Percentiles rank a stretch among this genome's conserved stretches.
These are phyloP conservation scores for Heterobasidion annosum DNA, from an alignment of 1,284 basidiomycete genomes.

Conservation along the genomic window DNA sequence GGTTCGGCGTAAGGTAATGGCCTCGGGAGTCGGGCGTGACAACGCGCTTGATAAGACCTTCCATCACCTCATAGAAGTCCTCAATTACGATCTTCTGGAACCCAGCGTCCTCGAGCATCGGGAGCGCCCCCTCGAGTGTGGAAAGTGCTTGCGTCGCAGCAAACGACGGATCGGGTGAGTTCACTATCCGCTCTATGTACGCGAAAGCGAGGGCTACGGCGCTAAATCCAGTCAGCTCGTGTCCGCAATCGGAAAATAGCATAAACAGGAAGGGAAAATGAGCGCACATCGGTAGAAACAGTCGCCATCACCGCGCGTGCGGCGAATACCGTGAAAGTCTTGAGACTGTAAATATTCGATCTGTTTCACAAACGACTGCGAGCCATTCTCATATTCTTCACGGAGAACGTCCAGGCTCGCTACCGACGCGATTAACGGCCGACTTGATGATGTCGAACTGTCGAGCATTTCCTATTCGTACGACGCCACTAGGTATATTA, in stretches of 20 bases:
- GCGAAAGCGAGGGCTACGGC: slow-evolving; percentile 45
- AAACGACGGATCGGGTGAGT: slow-evolving; percentile 28
- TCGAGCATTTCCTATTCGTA: slow-evolving; percentile 8
- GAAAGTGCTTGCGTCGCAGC: slow-evolving; percentile 46
- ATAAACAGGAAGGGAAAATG: not conserved
- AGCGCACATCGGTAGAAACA: slow-evolving; percentile 53
- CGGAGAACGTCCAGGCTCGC: slow-evolving; percentile 12
- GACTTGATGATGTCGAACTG: slow-evolving; percentile 3
- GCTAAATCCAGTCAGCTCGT: slow-evolving; percentile 5
- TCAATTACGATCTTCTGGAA: slow-evolving; percentile 61
- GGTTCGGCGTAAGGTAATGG: slow-evolving; percentile 25
- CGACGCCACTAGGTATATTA: not conserved
- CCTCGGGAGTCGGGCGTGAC: slow-evolving; percentile 27
- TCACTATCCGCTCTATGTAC: slow-evolving; percentile 42
- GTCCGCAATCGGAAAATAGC: not conserved
- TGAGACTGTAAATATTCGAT: slow-evolving; percentile 27
- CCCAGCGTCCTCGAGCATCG: slow-evolving; percentile 48
- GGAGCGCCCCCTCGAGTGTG: slow-evolving; percentile 41
- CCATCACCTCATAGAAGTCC: slow-evolving; percentile 45
- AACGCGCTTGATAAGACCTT: slow-evolving; percentile 32
- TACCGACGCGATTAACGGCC: slow-evolving; percentile 10
- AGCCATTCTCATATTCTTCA: slow-evolving; percentile 29
- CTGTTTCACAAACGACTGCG: slow-evolving; percentile 26
- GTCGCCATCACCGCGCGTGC: slow-evolving; percentile 46
- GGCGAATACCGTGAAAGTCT: slow-evolving; percentile 36